A percentile compares a stretch with the other conserved stretches of the same genome.
Conservation (phyloP, 768 basidiomycete genomes). For the Tricholomella constricta region DNA sequence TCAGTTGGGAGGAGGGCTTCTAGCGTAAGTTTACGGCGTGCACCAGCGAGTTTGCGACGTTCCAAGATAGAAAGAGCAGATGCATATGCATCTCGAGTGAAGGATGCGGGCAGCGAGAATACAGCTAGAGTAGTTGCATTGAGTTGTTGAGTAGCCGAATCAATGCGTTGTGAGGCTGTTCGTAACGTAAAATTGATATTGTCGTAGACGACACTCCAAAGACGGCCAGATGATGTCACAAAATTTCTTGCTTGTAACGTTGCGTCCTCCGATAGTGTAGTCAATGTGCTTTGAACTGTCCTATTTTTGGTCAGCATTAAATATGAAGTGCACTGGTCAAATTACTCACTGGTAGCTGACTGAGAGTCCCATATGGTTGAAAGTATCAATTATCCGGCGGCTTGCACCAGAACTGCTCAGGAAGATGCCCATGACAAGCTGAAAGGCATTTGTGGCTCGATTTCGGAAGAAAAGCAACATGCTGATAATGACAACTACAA, state of each 20-base stretch:
- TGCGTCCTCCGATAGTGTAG: constrained; percentile 7
- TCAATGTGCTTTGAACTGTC: background rate
- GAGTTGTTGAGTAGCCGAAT: constrained; percentile 15
- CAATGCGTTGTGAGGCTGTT: constrained; percentile 12
- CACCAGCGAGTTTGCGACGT: background rate
- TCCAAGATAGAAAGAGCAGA: constrained; percentile 7
- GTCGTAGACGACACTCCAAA: constrained; percentile 17
- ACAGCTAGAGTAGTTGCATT: constrained; percentile 17
- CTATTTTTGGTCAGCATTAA: background rate
- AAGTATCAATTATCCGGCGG: constrained; percentile 10
- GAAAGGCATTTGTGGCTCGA: constrained; percentile 8
- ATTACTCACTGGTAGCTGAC: constrained; percentile 10
- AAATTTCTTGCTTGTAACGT: constrained; percentile 7
- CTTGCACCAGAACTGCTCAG: constrained; percentile 10
- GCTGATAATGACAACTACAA: constrained; percentile 12
- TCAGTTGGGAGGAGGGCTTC: background rate
- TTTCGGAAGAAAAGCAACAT: constrained; percentile 13
- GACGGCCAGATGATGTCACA: constrained; percentile 1
- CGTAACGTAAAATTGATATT: constrained; percentile 19
- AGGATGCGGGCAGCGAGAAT: constrained; percentile 9
- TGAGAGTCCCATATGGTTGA: constrained; percentile 13
- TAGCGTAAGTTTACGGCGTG: background rate
- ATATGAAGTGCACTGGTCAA: background rate
- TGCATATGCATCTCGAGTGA: background rate
- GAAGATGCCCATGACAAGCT: constrained; percentile 4